Evolutionary conservation across 805 yeast genomes (phyloP), one percentile per base, ranked within the genome.

Genomic region (Candida tibetensis): DNA sequence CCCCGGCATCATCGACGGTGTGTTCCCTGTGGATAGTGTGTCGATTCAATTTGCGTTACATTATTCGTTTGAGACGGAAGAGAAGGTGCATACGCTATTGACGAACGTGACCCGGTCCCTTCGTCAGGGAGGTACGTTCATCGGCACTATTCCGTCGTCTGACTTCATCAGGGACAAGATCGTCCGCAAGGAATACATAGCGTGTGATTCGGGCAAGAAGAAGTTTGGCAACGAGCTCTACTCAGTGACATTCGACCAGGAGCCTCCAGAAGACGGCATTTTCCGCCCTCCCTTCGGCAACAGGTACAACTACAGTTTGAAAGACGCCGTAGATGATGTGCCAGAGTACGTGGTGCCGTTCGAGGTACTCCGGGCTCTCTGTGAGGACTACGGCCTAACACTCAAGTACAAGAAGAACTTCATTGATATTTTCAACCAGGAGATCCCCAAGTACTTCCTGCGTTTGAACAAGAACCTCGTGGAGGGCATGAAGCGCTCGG

Each of bases 311-410:
- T 93, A 85, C 57, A 86, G 71, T 64, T 66, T 93, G 41, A 81
- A 81, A 47, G 99, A 93, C 64, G 99, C 99, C 0, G 91, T 93
- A 34, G 96, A 88, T 45, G 82, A 93, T 52, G 96, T 93, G 17
- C 98, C 98, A 0, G 99, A 93, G 55, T 93, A 85, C 53, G 95
- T 93, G 4, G 96, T 93, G 5, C 98, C 97, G 1, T 89, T 93
- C 61, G 97, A 91, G 53, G 77, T 82, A 1, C 77, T 93, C 41
- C 73, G 95, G 59, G 77, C 82, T 39, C 64, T 91, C 38, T 95
- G 96, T 30, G 87, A 82, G 54, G 95, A 88, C 41, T 85, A 80
- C 58, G 87, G 87, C 10, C 62, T 91, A 45, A 82, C 79, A 40
- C 63, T 93, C 41, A 74, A 82, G 42, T 78, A 78, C 49, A 82